Conservation (phyloP, 148 eudicot genomes). For the Rhododendron henanense region DNA sequence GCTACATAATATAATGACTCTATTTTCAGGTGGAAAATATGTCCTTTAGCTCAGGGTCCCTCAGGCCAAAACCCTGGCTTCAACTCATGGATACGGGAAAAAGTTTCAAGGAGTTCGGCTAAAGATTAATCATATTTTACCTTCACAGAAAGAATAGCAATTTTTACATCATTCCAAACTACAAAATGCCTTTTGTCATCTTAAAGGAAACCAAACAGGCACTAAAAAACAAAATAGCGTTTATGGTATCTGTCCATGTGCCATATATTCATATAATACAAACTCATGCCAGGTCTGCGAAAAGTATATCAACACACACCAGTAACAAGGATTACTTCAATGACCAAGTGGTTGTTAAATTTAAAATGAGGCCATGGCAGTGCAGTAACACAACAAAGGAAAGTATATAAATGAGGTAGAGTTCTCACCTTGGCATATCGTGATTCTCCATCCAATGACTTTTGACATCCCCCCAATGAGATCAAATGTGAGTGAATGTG, state of each 20-base stretch:
- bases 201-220: background rate
- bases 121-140: background rate
- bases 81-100: background rate
- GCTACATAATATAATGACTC: background rate
- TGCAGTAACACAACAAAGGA: background rate
- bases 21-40: background rate
- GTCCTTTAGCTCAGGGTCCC: background rate
- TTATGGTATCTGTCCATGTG: background rate
- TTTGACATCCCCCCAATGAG: conserved; percentile 43
- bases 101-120: background rate
- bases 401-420: background rate
- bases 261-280: background rate
- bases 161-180: background rate
- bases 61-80: background rate
- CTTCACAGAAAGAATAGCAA: background rate
- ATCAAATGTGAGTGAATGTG: conserved; percentile 69
- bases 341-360: background rate
- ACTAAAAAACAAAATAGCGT: background rate
- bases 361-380: background rate
- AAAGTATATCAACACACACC: background rate
- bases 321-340: conserved; percentile 1
- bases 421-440: conserved; percentile 64
- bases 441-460: conserved; percentile 32
- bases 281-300: background rate
- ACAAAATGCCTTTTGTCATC: background rate